Base-by-base conservation (phyloP, 805 yeast species). In the Saturnispora halmiae region DNA sequence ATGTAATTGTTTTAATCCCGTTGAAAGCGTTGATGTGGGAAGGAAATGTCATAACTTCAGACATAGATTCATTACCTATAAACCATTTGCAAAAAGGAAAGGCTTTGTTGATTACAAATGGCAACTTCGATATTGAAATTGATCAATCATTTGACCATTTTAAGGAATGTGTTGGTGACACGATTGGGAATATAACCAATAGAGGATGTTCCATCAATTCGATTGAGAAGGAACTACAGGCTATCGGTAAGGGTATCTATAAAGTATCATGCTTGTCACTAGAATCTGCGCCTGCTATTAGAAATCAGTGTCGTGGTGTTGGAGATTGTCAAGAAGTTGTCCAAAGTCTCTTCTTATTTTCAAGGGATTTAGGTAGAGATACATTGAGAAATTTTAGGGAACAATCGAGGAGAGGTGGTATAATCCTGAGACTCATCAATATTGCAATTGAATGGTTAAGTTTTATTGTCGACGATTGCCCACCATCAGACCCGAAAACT, bases 381-480 rank as follows among this genome's bases (percentile, higher is more conserved):
- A 77, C 85, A 2, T 66, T 83, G 31, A 67, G 75, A 45, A 70
- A 79, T 3, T 15, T 33, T 14, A 36, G 38, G 28, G 36, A 34
- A 27, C 34, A 14, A 6, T 63, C 75, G 2, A 67, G 81, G 42
- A 77, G 84, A 47, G 76, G 88, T 0, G 70, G 75, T 0, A 71
- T 87, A 8, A 77, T 86, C 21, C 65, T 80, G 63, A 75, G 77
- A 50, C 70, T 92, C 56, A 76, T 92, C 24, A 76, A 77, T 43
- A 61, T 86, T 46, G 75, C 94, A 34, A 76, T 87, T 33, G 90
- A 82, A 41, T 92, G 98, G 98, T 81, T 92, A 14, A 75, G 86
- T 42, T 90, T 87, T 54, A 77, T 92, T 21, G 86, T 90, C 45
- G 96, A 92, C 59, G 96, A 90, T 54, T 92, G 98, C 64, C 78